Evolutionary conservation across 768 basidiomycete species (phyloP).

Genomic region (Chalciporus piperatus): DNA sequence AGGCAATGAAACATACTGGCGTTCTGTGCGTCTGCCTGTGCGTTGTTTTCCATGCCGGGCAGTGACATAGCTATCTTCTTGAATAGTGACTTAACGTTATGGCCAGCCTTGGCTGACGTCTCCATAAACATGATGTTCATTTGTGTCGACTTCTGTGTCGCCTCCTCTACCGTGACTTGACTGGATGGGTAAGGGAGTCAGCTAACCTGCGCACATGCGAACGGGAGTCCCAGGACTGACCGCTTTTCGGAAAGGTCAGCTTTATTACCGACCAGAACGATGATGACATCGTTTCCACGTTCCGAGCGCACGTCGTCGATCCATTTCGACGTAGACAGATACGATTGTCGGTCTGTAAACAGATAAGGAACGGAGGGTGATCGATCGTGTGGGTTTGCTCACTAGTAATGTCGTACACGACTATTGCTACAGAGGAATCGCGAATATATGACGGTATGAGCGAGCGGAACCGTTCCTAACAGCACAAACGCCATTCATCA

Average conservation of each 20-base stretch:
- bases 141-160: slow-evolving; percentile 86
- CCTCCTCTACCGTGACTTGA: slow-evolving; percentile 98
- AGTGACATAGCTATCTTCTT: slow-evolving; percentile 99
- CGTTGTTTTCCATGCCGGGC: slow-evolving; percentile 91
- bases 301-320: slow-evolving; percentile 99
- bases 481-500: background rate
- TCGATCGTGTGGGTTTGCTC: slow-evolving; percentile 29
- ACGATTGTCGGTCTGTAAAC: slow-evolving; percentile 86
- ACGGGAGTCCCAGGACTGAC: slow-evolving; percentile 43
- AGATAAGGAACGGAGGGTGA: slow-evolving; percentile 3
- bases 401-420: slow-evolving; percentile 99
- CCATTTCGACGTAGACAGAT: slow-evolving; percentile 98
- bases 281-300: slow-evolving; percentile 95
- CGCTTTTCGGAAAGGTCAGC: slow-evolving; percentile 98
- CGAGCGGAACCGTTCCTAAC: slow-evolving; percentile 92
- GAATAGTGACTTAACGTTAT: slow-evolving; percentile 98
- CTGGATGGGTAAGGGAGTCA: slow-evolving; percentile 42
- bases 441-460: slow-evolving; percentile 98
- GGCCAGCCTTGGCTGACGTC: slow-evolving; percentile 98
- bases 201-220: slow-evolving; percentile 1
- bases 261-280: slow-evolving; percentile 98
- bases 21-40: slow-evolving; percentile 53
- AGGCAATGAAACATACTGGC: slow-evolving; percentile 35
- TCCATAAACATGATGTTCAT: slow-evolving; percentile 98
- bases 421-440: slow-evolving; percentile 97